These are phyloP conservation scores for Babesia caballi DNA, from an alignment of 169 alveolate species.

Conservation along the genomic window DNA sequence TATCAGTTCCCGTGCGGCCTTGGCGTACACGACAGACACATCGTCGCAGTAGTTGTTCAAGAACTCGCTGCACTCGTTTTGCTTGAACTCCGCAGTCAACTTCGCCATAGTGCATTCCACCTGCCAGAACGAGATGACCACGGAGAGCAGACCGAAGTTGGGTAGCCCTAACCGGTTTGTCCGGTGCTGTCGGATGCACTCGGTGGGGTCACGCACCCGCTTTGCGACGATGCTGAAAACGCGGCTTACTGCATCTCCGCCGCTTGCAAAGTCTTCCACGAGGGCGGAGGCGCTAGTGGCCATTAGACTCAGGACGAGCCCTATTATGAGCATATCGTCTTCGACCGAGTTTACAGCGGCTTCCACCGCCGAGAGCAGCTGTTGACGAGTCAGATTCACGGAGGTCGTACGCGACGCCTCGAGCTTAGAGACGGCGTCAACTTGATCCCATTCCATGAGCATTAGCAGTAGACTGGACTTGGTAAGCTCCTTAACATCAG, in stretches of 20 bases:
- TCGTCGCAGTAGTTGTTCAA: background rate
- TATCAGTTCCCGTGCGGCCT: background rate
- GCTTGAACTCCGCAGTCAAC: background rate
- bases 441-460: background rate
- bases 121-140: constrained; percentile 10
- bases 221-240: background rate
- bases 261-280: constrained; percentile 3
- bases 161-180: background rate
- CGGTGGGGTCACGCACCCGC: background rate
- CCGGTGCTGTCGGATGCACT: background rate
- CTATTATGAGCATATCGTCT: background rate
- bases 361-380: constrained; percentile 18
- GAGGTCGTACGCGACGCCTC: background rate
- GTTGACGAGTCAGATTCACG: constrained; percentile 6
- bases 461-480: background rate
- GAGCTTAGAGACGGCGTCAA: background rate
- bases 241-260: background rate
- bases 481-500: background rate
- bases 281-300: background rate
- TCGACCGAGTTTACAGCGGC: background rate
- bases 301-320: background rate
- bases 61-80: background rate
- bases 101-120: background rate
- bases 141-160: background rate
- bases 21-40: background rate